Conservation (phyloP, 1,284 basidiomycete species). For the Leccinum holopus region DNA sequence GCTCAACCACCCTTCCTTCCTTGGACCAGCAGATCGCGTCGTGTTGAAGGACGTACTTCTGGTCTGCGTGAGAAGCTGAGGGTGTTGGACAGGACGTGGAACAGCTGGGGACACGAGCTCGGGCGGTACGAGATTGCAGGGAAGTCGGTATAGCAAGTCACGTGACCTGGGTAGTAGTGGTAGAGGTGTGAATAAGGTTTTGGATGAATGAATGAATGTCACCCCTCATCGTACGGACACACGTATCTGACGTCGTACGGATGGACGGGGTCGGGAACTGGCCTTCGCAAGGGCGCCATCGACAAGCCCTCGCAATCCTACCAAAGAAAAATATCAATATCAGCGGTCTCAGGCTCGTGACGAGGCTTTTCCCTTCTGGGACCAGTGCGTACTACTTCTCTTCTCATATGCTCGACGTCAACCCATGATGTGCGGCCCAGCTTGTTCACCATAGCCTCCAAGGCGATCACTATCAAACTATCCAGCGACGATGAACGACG, state of each 20-base stretch:
- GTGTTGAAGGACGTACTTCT: slow-evolving; percentile 5
- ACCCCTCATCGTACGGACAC: slow-evolving; percentile 45
- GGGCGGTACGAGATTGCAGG: slow-evolving; percentile 47
- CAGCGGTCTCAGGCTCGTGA: slow-evolving; percentile 69
- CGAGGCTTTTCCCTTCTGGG: slow-evolving; percentile 95
- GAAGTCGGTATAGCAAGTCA: neutral
- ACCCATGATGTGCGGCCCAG: slow-evolving; percentile 39
- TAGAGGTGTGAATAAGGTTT: neutral
- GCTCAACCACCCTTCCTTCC: slow-evolving; percentile 10
- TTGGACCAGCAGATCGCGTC: neutral
- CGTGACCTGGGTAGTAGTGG: neutral
- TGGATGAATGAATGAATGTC: neutral
- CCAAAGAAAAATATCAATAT: slow-evolving; percentile 84
- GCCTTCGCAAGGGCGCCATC: slow-evolving; percentile 67
- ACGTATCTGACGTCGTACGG: slow-evolving; percentile 80
- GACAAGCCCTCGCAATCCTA: slow-evolving; percentile 67
- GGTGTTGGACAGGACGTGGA: too few species aligned
- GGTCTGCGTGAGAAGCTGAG: too few species aligned
- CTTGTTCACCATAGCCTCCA: slow-evolving; percentile 74
- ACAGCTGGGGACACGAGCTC: slow-evolving; percentile 43
- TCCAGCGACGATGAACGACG: slow-evolving; percentile 49
- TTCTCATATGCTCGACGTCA: neutral
- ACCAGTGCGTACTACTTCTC: slow-evolving; percentile 65
- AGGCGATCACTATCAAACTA: slow-evolving; percentile 71
- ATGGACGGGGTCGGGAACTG: slow-evolving; percentile 83